Percentiles rank a stretch among this genome's conserved stretches.
Evolutionary conservation across 2,329 filamentous ascomycete species (phyloP).

Genomic region (Lachnellula cervina): DNA sequence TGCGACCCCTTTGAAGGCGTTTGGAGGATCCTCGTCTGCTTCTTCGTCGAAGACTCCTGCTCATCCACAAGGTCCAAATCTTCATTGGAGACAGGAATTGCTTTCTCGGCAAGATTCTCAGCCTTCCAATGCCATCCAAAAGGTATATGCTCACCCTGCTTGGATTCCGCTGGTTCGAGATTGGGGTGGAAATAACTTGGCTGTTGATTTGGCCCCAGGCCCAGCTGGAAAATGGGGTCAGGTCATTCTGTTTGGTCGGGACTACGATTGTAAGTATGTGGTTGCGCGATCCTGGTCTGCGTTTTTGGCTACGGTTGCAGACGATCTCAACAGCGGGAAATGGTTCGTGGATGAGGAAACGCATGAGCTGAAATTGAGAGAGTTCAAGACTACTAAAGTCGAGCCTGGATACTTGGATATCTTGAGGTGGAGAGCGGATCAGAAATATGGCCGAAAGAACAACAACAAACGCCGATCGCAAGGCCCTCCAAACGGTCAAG

Average conservation of each 20-base stretch:
- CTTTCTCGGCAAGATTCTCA: constrained; percentile 81
- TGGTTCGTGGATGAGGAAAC: constrained; percentile 90
- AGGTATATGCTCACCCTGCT: constrained; percentile 84
- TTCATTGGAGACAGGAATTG: constrained; percentile 80
- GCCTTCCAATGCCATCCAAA: constrained; percentile 80
- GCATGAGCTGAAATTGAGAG: constrained; percentile 83
- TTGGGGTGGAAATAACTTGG: constrained; percentile 98
- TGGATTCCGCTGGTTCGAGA: constrained; percentile 97
- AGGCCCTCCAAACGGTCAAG: constrained; percentile 27
- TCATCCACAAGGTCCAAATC: constrained; percentile 47
- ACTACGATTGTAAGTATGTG: constrained; percentile 98
- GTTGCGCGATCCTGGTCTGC: constrained; percentile 86
- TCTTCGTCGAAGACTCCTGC: constrained; percentile 61
- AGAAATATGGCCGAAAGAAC: constrained; percentile 72
- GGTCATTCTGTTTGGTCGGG: constrained; percentile 91
- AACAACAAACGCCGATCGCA: constrained; percentile 47
- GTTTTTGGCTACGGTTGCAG: constrained; percentile 80
- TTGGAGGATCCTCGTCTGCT: constrained; percentile 54
- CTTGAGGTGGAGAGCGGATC: constrained; percentile 88
- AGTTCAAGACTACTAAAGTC: constrained; percentile 84
- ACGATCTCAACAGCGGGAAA: constrained; percentile 85
- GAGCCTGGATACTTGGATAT: constrained; percentile 95
- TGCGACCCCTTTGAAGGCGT: constrained; percentile 64
- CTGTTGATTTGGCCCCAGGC: constrained; percentile 86
- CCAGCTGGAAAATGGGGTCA: constrained; percentile 91